Evolutionary conservation across 1,284 basidiomycete genomes (phyloP), one percentile per base, ranked within the genome.

Genomic region (Ustilago loliicola): DNA sequence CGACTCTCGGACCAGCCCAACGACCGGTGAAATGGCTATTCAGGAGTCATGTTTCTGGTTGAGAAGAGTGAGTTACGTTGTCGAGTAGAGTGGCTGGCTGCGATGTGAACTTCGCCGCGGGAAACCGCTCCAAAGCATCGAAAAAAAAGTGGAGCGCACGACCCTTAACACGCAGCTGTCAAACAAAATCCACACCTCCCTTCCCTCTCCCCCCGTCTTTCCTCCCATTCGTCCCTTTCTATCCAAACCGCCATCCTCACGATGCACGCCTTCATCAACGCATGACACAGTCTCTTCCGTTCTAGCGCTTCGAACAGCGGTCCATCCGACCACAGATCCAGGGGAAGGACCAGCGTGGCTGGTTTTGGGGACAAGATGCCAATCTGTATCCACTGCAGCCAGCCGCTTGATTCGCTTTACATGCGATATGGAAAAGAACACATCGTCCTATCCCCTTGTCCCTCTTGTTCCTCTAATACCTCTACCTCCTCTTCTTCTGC

Each of bases 401-500:
- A 57, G 2, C 74, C 74, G 5, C 59, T 74, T 42, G 36, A 48
- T 13, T 67, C 70, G 21, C 67, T 80, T 13, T 80, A 74, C 71
- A 62, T 71, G 61, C 64, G 67, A 23, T 80, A 77, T 27, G 74
- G 74, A 2, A 54, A 54, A 19, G 67, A 77, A 29, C 78, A 77
- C 48, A 67, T 80, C 11, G 71, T 80, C 1, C 68, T 77, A 17
- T 47, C 74, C 1, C 67, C 67, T 27, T 80, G 78, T 58, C 36
- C 21, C 2, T 69, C 65, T 9, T 75, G 75, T 53, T 61, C 66
- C 0, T n/a, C 66, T n/a, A 21, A 42, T 10, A 13, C 50, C n/a
- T 19, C 88, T 13, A 94, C 62, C 15, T 2, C 38, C 23, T 4
- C 48, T 40, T 10, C 36, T 21, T 27, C 38, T 5, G 21, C 34